Conservation (phyloP, 2,329 filamentous ascomycete species). For the Fusarium cicatricum region DNA sequence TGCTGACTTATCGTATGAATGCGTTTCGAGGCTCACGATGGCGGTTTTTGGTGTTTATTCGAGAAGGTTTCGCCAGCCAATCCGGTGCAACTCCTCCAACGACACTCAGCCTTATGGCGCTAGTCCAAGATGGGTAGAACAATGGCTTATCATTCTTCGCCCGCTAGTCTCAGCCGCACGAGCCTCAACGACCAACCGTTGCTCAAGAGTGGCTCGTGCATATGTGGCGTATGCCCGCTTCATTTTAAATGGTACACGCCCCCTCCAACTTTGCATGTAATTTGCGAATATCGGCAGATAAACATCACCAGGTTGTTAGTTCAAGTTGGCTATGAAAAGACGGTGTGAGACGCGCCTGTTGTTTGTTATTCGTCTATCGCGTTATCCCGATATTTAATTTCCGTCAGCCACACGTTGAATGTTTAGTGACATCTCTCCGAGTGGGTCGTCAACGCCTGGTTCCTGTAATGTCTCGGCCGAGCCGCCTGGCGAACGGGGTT, state of each 20-base stretch:
- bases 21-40: background rate
- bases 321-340: slow-evolving; percentile 27
- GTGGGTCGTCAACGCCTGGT: slow-evolving; percentile 15
- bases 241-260: background rate
- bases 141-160: background rate
- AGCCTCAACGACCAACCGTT: background rate
- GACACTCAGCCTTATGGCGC: slow-evolving; percentile 3
- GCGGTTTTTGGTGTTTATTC: background rate
- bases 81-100: background rate
- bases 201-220: background rate
- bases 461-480: slow-evolving; percentile 21
- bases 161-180: background rate
- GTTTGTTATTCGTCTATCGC: slow-evolving; percentile 19
- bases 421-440: slow-evolving; percentile 5
- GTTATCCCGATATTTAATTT: slow-evolving; percentile 26
- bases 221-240: slow-evolving; percentile 7
- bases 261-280: slow-evolving; percentile 5
- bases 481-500: slow-evolving; percentile 1
- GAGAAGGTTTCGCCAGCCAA: background rate
- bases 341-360: slow-evolving; percentile 24
- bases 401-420: slow-evolving; percentile 26
- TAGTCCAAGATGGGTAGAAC: background rate
- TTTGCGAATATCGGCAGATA: background rate
- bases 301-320: background rate
- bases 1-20: background rate